These are phyloP conservation scores for Peronospora destructor DNA, from an alignment of 352 stramenopile genomes.

Conservation along the genomic window DNA sequence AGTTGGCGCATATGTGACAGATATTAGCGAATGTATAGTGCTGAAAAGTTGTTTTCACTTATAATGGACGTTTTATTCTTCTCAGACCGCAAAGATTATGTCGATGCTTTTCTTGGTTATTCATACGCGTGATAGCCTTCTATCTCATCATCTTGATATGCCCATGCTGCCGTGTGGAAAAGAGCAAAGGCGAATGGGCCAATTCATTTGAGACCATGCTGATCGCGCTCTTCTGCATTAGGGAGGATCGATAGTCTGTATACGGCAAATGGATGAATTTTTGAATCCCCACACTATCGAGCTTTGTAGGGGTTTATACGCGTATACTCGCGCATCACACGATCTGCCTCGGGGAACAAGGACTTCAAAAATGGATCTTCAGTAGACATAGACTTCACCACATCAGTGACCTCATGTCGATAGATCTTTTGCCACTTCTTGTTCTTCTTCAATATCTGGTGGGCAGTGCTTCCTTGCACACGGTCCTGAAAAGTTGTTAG, in stretches of 20 bases:
- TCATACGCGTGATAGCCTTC: too few relatives aligned
- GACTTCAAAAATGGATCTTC: slow-evolving; percentile 70
- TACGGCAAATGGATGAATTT: slow-evolving; percentile 1
- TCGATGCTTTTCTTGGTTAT: too few relatives aligned
- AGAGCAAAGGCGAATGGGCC: too few relatives aligned
- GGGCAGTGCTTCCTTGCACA: slow-evolving; percentile 56
- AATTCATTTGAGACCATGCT: not conserved
- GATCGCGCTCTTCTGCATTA: slow-evolving; percentile 5
- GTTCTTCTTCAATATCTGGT: slow-evolving; percentile 82
- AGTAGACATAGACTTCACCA: slow-evolving; percentile 33
- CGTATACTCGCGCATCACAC: slow-evolving; percentile 47
- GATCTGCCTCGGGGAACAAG: slow-evolving; percentile 53
- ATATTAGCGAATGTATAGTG: too few relatives aligned
- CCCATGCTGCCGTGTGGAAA: too few relatives aligned
- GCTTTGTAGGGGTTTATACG: slow-evolving; percentile 24
- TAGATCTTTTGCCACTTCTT: slow-evolving; percentile 87
- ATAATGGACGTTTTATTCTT: too few relatives aligned
- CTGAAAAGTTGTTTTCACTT: too few relatives aligned
- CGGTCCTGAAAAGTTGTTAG: slow-evolving; percentile 33
- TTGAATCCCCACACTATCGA: slow-evolving; percentile 18
- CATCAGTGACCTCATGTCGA: slow-evolving; percentile 43
- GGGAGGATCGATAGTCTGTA: not conserved
- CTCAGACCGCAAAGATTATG: too few relatives aligned
- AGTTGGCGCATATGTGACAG: too few relatives aligned
- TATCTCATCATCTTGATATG: too few relatives aligned